Percentiles rank a stretch among this genome's conserved stretches.
Evolutionary conservation across 2,329 filamentous ascomycete species (phyloP).

Genomic region (Talaromyces sp.): DNA sequence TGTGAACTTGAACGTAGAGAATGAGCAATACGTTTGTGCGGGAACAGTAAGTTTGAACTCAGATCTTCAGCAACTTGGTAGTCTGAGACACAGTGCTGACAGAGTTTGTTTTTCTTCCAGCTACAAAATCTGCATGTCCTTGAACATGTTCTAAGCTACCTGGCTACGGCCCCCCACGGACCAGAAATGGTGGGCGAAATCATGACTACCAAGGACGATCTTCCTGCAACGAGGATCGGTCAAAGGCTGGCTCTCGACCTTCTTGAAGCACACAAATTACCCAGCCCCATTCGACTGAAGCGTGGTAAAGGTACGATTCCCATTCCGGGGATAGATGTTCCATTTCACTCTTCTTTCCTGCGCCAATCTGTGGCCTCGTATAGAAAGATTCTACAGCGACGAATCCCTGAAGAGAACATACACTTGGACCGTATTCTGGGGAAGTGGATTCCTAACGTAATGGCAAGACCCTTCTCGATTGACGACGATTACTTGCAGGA

Average conservation of each 20-base stretch:
- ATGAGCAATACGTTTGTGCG: slow-evolving; percentile 67
- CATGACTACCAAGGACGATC: slow-evolving; percentile 7
- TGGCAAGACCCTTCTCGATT: slow-evolving; percentile 88
- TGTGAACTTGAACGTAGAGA: slow-evolving; percentile 84
- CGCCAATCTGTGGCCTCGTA: slow-evolving; percentile 98
- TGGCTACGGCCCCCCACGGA: background rate
- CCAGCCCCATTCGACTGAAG: slow-evolving; percentile 63
- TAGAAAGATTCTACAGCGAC: slow-evolving; percentile 96
- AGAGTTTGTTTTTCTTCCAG: background rate
- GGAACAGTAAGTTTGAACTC: slow-evolving; percentile 49
- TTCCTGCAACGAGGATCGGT: background rate
- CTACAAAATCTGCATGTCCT: slow-evolving; percentile 6
- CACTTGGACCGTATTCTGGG: slow-evolving; percentile 94
- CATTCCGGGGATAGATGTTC: slow-evolving; percentile 86
- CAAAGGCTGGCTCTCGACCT: background rate
- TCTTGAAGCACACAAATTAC: background rate
- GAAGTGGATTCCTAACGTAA: slow-evolving; percentile 99
- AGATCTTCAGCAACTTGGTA: background rate
- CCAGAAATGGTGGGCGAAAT: background rate
- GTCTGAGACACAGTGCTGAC: background rate
- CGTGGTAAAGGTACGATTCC: slow-evolving; percentile 96
- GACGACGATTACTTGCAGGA: slow-evolving; percentile 99
- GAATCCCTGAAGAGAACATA: slow-evolving; percentile 98
- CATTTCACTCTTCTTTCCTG: slow-evolving; percentile 98
- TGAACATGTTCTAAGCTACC: background rate